phyloP scores from a whole-genome alignment of 1,139 yeast genomes.

The Citeromyces siamensis region DNA sequence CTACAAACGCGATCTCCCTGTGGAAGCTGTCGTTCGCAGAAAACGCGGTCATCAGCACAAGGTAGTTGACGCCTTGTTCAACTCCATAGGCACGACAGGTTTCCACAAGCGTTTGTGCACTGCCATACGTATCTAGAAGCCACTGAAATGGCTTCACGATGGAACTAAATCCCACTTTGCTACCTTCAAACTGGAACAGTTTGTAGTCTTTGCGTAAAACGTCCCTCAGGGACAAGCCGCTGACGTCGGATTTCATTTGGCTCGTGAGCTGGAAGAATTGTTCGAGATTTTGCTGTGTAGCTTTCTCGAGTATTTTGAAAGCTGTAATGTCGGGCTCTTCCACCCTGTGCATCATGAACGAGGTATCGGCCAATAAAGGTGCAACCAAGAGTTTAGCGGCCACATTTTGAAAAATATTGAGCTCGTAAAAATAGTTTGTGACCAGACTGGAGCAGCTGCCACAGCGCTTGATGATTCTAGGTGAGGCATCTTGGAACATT shows the following conservation, averaged over 20 bases:
- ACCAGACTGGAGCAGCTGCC: slow-evolving; percentile 81
- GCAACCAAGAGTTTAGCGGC: slow-evolving; percentile 3
- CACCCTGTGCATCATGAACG: slow-evolving; percentile 45
- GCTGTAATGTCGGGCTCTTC: slow-evolving; percentile 34
- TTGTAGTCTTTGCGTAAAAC: slow-evolving; percentile 76
- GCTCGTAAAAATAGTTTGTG: slow-evolving; percentile 41
- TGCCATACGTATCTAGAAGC: slow-evolving; percentile 25
- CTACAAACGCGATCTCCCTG: slow-evolving; percentile 31
- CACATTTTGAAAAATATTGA: slow-evolving; percentile 12
- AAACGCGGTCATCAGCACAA: slow-evolving; percentile 54
- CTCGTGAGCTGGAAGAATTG: slow-evolving; percentile 29
- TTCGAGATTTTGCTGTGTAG: slow-evolving; percentile 11
- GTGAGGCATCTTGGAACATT: slow-evolving; percentile 30
- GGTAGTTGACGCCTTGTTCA: slow-evolving; percentile 34
- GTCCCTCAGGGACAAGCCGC: slow-evolving; percentile 45
- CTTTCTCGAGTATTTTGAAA: slow-evolving; percentile 20
- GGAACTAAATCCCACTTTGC: slow-evolving; percentile 62
- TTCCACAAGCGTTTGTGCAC: slow-evolving; percentile 20
- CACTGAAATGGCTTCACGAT: slow-evolving; percentile 55
- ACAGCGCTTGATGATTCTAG: slow-evolving; percentile 44
- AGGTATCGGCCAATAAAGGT: slow-evolving; percentile 66
- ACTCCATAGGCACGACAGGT: slow-evolving; percentile 10
- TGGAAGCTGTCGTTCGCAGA: slow-evolving; percentile 30
- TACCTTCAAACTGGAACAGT: slow-evolving; percentile 36
- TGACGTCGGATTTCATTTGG: slow-evolving; percentile 47